phyloP scores from a whole-genome alignment of 169 alveolate species.

The Eimeria nieschulzi region DNA sequence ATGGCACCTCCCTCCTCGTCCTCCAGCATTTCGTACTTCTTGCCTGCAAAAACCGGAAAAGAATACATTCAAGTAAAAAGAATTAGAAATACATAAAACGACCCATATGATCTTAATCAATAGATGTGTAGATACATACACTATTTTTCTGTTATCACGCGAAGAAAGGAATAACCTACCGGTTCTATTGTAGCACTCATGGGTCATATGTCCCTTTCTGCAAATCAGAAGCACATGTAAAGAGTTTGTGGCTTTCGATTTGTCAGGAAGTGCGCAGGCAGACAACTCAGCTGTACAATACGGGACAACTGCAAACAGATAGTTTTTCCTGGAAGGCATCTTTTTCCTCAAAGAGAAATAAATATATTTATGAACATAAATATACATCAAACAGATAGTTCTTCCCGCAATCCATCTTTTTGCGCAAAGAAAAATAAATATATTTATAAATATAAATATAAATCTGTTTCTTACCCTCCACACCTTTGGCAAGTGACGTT shows the following conservation, averaged over 20 bases:
- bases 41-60: conserved; percentile 4
- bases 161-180: neutral
- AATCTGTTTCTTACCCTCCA: conserved; percentile 45
- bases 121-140: neutral
- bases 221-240: neutral
- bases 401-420: no score
- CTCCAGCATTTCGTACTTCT: conserved; percentile 61
- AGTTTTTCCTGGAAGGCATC: no score
- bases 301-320: no score
- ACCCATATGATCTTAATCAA: neutral
- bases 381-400: no score
- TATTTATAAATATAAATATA: neutral
- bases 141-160: no score
- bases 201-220: conserved; percentile 68
- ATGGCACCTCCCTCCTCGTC: conserved; percentile 43
- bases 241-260: no score
- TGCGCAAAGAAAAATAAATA: neutral
- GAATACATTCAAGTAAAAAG: neutral
- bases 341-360: no score
- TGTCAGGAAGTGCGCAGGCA: no score
- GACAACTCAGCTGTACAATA: no score
- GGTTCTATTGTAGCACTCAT: conserved; percentile 62
- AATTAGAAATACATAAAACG: neutral
- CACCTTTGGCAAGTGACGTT: conserved; percentile 54
- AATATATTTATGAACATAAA: no score